These are phyloP conservation scores for Citropsis articulata DNA, from an alignment of 345 rosid species.

Conservation along the genomic window DNA sequence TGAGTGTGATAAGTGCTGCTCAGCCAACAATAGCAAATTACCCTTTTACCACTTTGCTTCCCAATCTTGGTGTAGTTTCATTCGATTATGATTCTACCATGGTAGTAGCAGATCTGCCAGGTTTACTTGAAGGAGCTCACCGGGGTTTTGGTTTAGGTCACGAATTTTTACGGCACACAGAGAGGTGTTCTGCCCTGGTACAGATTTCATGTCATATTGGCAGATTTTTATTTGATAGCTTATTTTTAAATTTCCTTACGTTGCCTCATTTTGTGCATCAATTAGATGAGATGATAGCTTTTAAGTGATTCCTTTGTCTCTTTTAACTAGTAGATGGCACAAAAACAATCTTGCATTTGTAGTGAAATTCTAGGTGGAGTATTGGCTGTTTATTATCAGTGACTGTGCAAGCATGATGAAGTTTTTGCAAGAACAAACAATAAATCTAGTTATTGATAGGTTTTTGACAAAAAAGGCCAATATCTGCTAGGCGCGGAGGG, in stretches of 20 bases:
- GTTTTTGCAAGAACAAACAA: neutral
- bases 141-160: slow-evolving; percentile 91
- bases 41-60: slow-evolving; percentile 91
- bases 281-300: neutral
- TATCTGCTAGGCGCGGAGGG: neutral
- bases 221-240: neutral
- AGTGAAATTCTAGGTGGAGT: neutral
- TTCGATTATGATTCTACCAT: slow-evolving; percentile 84
- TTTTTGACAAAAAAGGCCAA: neutral
- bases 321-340: neutral
- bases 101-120: slow-evolving; percentile 97
- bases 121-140: slow-evolving; percentile 97
- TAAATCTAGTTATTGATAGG: neutral
- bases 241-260: neutral
- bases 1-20: slow-evolving; percentile 89
- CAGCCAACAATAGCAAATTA: slow-evolving; percentile 84
- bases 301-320: neutral
- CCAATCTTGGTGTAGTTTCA: slow-evolving; percentile 94
- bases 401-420: neutral
- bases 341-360: neutral
- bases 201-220: slow-evolving; percentile 18
- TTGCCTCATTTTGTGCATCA: neutral
- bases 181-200: slow-evolving; percentile 96
- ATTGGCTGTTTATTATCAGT: neutral
- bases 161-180: slow-evolving; percentile 86